These are phyloP conservation scores for Fagopyrum homotropicum DNA, from an alignment of 148 eudicot genomes.

Conservation along the genomic window DNA sequence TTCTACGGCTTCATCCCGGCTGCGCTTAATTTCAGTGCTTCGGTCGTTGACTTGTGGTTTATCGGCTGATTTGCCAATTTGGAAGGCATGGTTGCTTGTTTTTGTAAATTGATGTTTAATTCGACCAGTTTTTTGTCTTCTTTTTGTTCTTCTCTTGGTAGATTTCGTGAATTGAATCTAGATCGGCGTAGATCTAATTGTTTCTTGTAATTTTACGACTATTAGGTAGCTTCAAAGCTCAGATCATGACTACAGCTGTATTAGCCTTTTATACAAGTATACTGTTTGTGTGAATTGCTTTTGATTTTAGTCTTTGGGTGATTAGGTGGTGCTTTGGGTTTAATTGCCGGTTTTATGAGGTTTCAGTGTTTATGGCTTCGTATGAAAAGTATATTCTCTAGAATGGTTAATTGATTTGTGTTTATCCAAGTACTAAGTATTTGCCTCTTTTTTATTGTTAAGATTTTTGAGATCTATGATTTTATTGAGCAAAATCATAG, in stretches of 20 bases:
- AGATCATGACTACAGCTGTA: constrained; percentile 3
- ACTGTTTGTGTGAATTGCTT: neutral
- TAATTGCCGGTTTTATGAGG: neutral
- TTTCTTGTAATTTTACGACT: neutral
- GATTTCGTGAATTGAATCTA: neutral
- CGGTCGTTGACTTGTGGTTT: neutral
- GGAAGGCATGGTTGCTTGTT: neutral
- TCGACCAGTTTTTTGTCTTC: neutral
- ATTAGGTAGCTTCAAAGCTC: neutral
- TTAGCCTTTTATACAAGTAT: neutral
- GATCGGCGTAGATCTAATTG: neutral
- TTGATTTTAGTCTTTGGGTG: neutral
- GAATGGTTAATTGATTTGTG: neutral
- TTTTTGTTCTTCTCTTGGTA: neutral
- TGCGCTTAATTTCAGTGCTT: neutral
- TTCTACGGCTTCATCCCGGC: neutral
- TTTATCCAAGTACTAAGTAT: neutral
- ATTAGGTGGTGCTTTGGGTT: neutral
- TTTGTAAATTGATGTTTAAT: neutral
- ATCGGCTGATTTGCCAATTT: neutral
- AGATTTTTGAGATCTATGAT: neutral
- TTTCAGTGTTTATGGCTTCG: neutral
- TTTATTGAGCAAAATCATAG: neutral
- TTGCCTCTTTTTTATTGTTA: neutral
- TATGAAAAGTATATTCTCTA: neutral